phyloP scores from a whole-genome alignment of 2,329 filamentous ascomycete genomes.

The Paecilomyces fulvus region DNA sequence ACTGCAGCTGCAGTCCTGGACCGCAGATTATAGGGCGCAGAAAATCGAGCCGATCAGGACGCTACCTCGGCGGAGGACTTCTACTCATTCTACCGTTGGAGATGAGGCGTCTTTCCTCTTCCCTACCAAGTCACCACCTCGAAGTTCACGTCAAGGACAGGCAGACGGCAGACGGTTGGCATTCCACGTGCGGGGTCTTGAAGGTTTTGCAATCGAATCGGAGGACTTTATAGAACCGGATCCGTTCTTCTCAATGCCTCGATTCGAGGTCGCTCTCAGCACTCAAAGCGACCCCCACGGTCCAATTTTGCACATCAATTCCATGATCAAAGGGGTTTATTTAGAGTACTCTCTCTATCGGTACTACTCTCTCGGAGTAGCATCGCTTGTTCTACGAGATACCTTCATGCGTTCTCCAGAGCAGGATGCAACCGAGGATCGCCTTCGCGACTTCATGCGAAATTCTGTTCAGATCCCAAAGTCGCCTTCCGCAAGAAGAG shows the following conservation, averaged over 20 bases:
- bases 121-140: slow-evolving; percentile 41
- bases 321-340: slow-evolving; percentile 67
- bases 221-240: slow-evolving; percentile 76
- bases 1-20: slow-evolving; percentile 79
- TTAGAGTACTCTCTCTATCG: slow-evolving; percentile 88
- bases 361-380: slow-evolving; percentile 82
- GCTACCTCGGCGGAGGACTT: slow-evolving; percentile 59
- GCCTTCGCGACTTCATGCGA: slow-evolving; percentile 9
- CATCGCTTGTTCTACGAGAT: slow-evolving; percentile 63
- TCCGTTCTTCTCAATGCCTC: slow-evolving; percentile 76
- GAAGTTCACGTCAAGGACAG: slow-evolving; percentile 30
- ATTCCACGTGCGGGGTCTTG: slow-evolving; percentile 72
- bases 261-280: slow-evolving; percentile 77
- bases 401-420: slow-evolving; percentile 45
- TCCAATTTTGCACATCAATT: slow-evolving; percentile 78
- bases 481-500: slow-evolving; percentile 30
- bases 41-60: slow-evolving; percentile 51
- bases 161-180: slow-evolving; percentile 76
- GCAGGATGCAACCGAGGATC: slow-evolving; percentile 5
- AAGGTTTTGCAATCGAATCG: slow-evolving; percentile 84
- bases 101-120: slow-evolving; percentile 54
- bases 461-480: slow-evolving; percentile 20
- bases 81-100: slow-evolving; percentile 59
- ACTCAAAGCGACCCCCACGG: slow-evolving; percentile 81
- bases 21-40: slow-evolving; percentile 79